Evolutionary conservation across 1,284 basidiomycete species (phyloP).

Genomic region (Chondrostereum purpureum): DNA sequence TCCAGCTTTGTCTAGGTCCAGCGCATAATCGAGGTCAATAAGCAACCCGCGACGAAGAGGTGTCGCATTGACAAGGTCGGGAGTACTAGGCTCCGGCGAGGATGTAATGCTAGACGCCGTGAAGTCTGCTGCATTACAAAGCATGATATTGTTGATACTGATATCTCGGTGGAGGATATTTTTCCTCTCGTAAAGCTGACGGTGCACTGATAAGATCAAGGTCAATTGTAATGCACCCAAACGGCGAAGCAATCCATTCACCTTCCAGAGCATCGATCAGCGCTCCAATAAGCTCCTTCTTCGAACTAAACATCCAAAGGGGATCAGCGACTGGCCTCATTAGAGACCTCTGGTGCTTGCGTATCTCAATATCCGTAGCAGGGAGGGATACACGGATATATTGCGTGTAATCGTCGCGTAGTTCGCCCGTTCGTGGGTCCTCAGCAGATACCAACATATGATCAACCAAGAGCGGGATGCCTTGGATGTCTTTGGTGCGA

Average conservation of each 20-base stretch:
- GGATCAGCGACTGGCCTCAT: constrained; percentile 3
- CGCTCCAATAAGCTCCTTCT: constrained; percentile 9
- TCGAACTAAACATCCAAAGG: constrained; percentile 1
- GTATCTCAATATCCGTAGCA: constrained; percentile 2
- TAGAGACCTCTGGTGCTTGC: constrained; percentile 9
- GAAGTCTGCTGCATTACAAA: neutral
- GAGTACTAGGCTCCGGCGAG: neutral
- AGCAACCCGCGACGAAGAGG: neutral
- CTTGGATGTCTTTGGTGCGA: constrained; percentile 1
- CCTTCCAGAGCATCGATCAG: constrained; percentile 9
- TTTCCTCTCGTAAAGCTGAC: constrained; percentile 2
- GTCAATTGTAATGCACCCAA: neutral
- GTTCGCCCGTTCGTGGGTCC: neutral
- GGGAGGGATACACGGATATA: neutral
- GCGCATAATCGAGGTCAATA: neutral
- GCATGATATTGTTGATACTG: constrained; percentile 11
- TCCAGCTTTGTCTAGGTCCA: neutral
- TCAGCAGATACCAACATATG: neutral
- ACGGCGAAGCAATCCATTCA: constrained; percentile 1
- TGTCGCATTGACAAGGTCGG: neutral
- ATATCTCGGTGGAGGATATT: constrained; percentile 9
- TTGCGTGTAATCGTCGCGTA: neutral
- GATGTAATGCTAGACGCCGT: neutral
- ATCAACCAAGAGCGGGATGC: constrained; percentile 7
- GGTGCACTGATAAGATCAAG: constrained; percentile 3